Evolutionary conservation across 345 rosid genomes (phyloP).

Genomic region (Moringa oleifera): DNA sequence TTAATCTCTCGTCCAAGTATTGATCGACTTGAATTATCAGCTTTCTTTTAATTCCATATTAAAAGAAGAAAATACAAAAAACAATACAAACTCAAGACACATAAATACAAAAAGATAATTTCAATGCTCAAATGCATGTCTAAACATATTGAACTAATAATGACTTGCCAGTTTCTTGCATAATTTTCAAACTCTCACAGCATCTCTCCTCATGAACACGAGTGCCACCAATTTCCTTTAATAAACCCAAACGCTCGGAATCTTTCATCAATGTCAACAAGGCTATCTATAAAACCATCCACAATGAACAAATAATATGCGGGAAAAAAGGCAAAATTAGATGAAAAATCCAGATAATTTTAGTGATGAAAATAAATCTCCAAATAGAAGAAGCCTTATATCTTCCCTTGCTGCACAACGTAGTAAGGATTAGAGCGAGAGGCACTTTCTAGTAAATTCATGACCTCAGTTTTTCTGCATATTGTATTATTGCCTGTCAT

Average conservation of each 20-base stretch:
- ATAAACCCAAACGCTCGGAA: conserved; percentile 85
- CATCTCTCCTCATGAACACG: conserved; percentile 98
- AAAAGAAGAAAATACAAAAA: conserved; percentile 7
- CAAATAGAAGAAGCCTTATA: conserved; percentile 17
- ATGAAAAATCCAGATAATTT: neutral
- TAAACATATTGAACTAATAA: conserved; percentile 1
- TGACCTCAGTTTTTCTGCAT: conserved; percentile 86
- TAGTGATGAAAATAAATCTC: conserved; percentile 1
- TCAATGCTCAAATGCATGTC: neutral
- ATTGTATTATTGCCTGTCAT: conserved; percentile 10
- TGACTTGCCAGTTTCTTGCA: conserved; percentile 92
- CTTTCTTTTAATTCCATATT: conserved; percentile 79
- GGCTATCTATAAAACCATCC: conserved; percentile 52
- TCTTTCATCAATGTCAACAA: conserved; percentile 96
- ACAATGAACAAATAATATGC: conserved; percentile 9
- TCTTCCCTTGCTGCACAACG: conserved; percentile 98
- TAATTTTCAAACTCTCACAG: conserved; percentile 95
- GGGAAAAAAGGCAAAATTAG: neutral
- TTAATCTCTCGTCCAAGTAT: conserved; percentile 88
- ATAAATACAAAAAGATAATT: neutral
- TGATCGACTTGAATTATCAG: conserved; percentile 98
- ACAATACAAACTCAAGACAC: neutral
- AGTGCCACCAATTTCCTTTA: conserved; percentile 97
- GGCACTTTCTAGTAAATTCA: conserved; percentile 96
- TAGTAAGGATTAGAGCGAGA: conserved; percentile 98